phyloP scores from a whole-genome alignment of 2,329 filamentous ascomycete genomes.

The Monosporascus sp. region DNA sequence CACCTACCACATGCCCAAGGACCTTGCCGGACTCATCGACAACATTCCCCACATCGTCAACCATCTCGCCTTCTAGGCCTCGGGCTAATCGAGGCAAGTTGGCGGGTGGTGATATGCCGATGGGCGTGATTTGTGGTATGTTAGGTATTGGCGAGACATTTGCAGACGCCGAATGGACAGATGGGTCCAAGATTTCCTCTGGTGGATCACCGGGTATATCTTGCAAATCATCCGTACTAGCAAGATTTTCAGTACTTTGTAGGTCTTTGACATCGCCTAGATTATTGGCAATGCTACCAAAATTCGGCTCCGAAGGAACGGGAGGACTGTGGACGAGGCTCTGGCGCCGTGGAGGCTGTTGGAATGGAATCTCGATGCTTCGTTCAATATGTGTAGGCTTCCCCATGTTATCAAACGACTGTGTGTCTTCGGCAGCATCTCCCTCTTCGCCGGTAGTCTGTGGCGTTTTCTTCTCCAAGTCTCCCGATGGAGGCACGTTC shows the following conservation, averaged over 20 bases:
- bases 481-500: not conserved
- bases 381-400: constrained; percentile 24
- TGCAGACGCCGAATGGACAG: constrained; percentile 28
- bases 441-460: not conserved
- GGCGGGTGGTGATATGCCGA: constrained; percentile 27
- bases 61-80: constrained; percentile 41
- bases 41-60: constrained; percentile 53
- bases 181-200: constrained; percentile 28
- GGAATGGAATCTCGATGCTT: constrained; percentile 27
- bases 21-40: constrained; percentile 45
- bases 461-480: not conserved
- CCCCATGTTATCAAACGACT: constrained; percentile 25
- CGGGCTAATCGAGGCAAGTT: constrained; percentile 30
- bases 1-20: constrained; percentile 47
- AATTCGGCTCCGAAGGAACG: constrained; percentile 6
- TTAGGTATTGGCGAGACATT: constrained; percentile 37
- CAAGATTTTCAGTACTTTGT: constrained; percentile 15
- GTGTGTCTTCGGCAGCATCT: constrained; percentile 3
- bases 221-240: constrained; percentile 17
- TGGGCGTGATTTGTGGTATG: constrained; percentile 37
- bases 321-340: constrained; percentile 11
- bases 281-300: constrained; percentile 7
- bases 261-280: constrained; percentile 20
- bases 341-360: constrained; percentile 18
- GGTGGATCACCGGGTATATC: constrained; percentile 23